A percentile compares a stretch with the other conserved stretches of the same genome.
Evolutionary conservation across 1,284 basidiomycete genomes (phyloP).

Genomic region (Lentinula novae-zelandiae): DNA sequence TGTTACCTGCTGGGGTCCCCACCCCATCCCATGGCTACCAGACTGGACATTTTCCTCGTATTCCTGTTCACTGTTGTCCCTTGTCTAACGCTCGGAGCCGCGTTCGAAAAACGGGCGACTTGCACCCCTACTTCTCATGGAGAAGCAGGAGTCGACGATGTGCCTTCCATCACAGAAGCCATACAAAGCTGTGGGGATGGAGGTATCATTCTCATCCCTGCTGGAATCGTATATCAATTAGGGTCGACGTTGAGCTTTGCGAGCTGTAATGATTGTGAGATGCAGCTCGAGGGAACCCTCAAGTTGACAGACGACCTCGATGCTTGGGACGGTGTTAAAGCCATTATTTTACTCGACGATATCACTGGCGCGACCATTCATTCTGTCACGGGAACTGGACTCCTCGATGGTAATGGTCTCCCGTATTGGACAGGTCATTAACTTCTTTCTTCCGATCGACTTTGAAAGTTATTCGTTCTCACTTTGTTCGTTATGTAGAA

Average conservation of each 20-base stretch:
- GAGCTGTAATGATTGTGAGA: constrained; percentile 25
- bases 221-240: constrained; percentile 22
- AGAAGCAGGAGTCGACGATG: constrained; percentile 24
- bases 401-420: constrained; percentile 28
- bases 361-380: constrained; percentile 23
- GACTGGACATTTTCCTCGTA: neutral
- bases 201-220: constrained; percentile 27
- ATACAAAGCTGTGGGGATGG: constrained; percentile 27
- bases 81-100: neutral
- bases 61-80: neutral
- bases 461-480: neutral
- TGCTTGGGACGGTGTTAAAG: constrained; percentile 26
- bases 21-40: neutral
- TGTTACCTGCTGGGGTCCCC: neutral
- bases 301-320: constrained; percentile 25
- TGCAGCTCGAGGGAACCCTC: constrained; percentile 27
- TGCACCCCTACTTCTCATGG: constrained; percentile 24
- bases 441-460: too few relatives aligned
- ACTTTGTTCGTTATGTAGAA: constrained; percentile 3
- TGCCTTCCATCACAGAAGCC: constrained; percentile 26
- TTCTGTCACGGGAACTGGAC: constrained; percentile 24
- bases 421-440: constrained; percentile 25
- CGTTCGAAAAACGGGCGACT: constrained; percentile 20
- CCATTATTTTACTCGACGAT: constrained; percentile 22
- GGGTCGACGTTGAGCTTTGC: constrained; percentile 25